Evolutionary conservation across 345 rosid species (phyloP).

Genomic region (Syzygium oleosum): DNA sequence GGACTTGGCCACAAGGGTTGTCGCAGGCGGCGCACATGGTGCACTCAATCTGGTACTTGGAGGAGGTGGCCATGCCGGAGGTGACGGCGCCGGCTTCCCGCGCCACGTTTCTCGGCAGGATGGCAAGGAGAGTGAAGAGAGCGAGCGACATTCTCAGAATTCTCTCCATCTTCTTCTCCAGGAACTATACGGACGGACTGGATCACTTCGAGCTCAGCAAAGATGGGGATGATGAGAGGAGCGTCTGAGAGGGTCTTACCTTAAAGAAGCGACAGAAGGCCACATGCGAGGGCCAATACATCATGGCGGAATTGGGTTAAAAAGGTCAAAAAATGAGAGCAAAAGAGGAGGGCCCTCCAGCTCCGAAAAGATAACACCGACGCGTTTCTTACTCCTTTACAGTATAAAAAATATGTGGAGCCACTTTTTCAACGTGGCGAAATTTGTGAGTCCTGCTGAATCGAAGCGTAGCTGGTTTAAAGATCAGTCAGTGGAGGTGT

Average conservation of each 20-base stretch:
- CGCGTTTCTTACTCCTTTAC: not conserved
- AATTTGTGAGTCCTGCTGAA: not conserved
- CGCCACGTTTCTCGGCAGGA: not conserved
- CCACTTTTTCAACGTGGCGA: not conserved
- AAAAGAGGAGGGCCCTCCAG: not conserved
- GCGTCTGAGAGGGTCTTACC: not conserved
- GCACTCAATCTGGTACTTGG: conserved; percentile 24
- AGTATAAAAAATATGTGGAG: not conserved
- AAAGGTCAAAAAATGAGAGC: not conserved
- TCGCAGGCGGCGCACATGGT: conserved; percentile 40
- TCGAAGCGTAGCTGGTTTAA: not conserved
- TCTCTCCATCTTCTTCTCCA: not conserved
- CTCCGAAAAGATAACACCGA: not conserved
- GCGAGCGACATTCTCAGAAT: not conserved
- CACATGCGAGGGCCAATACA: not conserved
- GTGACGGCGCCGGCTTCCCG: not conserved
- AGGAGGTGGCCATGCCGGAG: not conserved
- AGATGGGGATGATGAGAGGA: not conserved
- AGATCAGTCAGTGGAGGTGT: not conserved
- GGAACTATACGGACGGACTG: not conserved
- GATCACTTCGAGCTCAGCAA: not conserved
- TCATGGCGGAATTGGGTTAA: not conserved
- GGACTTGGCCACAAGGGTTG: conserved; percentile 17
- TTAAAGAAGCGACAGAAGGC: not conserved
- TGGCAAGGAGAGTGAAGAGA: not conserved